Base-by-base conservation (phyloP, 257 asterid genomes). In the Fraxinus cuspidata region DNA sequence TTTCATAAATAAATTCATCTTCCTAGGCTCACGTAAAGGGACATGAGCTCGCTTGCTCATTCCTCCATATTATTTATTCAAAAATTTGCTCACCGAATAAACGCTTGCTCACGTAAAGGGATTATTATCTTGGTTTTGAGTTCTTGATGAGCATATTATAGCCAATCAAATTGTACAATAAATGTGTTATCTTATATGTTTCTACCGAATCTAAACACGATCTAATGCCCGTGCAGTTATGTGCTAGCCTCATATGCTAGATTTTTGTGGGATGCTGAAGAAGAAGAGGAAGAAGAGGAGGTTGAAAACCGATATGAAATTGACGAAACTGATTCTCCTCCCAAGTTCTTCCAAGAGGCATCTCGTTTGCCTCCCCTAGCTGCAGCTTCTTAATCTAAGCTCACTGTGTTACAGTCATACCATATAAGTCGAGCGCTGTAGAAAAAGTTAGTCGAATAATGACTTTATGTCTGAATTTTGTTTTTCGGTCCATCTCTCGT, bases 191-290 rank as follows among this genome's bases (percentile, higher is more conserved):
- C 44, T 38, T 1, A 12, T 11, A 42, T 11, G 51, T 67, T 71
- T 34, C 35, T 70, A 2, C 28, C 64, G 63, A 73, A 42, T 63
- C 83, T 51, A 70, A 66, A 21, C 25, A 16, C 11, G 1, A 74
- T 34, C 47, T 21, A 19, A 19, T 70, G 13, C 58, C 18, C 15
- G 73, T 79, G 84, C 88, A 94, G 97, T 75, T 90, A 76, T 51
- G 92, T 94, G 64, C 82, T 88, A 77, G 97, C 96, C 74, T 92
- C 99, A 1, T 94, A 92, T 78, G 99, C 99, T 75, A 89, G 92
- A 9, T 94, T 94, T 86, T 74, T 91, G 51, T 94, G 99, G 99
- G 96, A 91, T 29, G 90, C 86, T 3, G 95, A 91, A 58, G 97
- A 85, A 7, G 88, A 84, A 56, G 82, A 80, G 2, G 83, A 75